phyloP scores from a whole-genome alignment of 2,329 filamentous ascomycete species.

The Trichoderma sp. region DNA sequence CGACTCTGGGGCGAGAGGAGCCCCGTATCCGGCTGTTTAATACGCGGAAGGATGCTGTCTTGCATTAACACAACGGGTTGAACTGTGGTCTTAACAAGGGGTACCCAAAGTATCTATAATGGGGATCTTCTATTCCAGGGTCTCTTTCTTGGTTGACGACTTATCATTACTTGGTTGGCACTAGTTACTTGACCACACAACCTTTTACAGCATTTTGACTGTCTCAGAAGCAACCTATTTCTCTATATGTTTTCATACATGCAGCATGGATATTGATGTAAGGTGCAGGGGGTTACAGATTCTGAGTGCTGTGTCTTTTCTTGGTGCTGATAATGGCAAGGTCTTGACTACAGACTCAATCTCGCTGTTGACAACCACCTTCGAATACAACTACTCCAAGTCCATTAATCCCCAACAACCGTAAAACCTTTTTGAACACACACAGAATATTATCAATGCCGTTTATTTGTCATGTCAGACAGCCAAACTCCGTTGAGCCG shows the following conservation, averaged over 20 bases:
- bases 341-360: background rate
- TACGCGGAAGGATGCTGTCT: background rate
- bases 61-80: background rate
- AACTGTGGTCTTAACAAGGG: background rate
- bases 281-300: too few relatives aligned
- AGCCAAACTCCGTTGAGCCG: background rate
- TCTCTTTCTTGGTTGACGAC: too few relatives aligned
- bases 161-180: too few relatives aligned
- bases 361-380: background rate
- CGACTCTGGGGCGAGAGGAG: background rate
- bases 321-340: background rate
- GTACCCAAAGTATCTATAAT: too few relatives aligned
- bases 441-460: background rate
- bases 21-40: background rate
- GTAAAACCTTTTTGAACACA: background rate
- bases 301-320: background rate
- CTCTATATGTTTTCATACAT: background rate
- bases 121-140: too few relatives aligned
- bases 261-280: background rate
- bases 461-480: background rate
- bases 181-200: too few relatives aligned
- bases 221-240: background rate
- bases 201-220: background rate
- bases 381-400: background rate
- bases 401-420: background rate